Base-by-base conservation (phyloP, 78 protist species). In the Dictyostelium purpureum region DNA sequence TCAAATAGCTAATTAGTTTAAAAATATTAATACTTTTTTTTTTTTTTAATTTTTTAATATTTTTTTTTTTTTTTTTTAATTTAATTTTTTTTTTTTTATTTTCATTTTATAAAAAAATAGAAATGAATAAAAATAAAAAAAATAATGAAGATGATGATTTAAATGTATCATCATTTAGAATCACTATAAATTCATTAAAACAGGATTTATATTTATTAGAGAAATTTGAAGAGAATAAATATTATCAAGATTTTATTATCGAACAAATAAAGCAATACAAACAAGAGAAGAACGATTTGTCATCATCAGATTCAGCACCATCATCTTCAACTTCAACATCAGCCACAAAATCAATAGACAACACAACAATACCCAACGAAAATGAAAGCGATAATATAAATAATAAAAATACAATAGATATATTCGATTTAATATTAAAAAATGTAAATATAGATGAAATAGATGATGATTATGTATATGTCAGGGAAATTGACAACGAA, bases 371-470 rank as follows among this genome's bases (percentile, higher is more conserved):
- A 14, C 24, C 6, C 69, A 59, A 9, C 67, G 14, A 24, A 59
- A 24, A 56, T 4, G 21, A 54, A n/a, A 24, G 1, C 63, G n/a
- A 54, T 54, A 31, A 54, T 7, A n/a, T 54, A n/a, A 54, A 54
- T 31, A 54, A 54, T 31, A 59, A 31, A 33, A 82, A 82, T 33
- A 70, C 45, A 16, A 14, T 26, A 24, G 90, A 82, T 70, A 82
- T 82, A 49, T 70, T 82, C 31, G 90, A 82, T 52, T 82, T 43
- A 37, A 82, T 82, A 49, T 54, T 82, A 82, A 21, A 40, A 37
- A 82, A 82, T 70, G 90, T 82, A 31, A 75, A 82, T 70, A 37
- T 82, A 37, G 26, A 51, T 40, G 90, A 82, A 37, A 82, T 82
- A 38, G 79, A 69, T 28, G 45, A 69, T 9, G 66, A 54, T n/a